Evolutionary conservation across 2,329 filamentous ascomycete species (phyloP), one percentile per base, ranked within the genome.

Genomic region (Didymosphaeria variabile): DNA sequence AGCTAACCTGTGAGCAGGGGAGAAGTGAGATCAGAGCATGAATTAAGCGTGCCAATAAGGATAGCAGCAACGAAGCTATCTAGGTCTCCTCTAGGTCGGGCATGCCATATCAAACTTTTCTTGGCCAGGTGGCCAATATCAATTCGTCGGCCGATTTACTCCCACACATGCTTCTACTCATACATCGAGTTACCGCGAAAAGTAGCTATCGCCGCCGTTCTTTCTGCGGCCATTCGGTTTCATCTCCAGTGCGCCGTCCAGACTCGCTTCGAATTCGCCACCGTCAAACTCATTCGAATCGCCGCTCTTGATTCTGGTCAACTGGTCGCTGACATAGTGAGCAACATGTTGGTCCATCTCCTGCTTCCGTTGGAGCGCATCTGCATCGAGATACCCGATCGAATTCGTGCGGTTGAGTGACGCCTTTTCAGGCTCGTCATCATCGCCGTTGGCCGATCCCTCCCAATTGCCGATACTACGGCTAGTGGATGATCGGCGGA

Each of bases 381-480:
- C 83, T 46, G 86, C 83, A 46, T 84, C 80, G 13, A 86, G 81
- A 55, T 84, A 81, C 21, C 80, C 81, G 46, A 88, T 86, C 5
- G 80, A 77, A 70, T 79, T 82, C 63, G 77, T 77, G 45, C 82
- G 78, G 51, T 72, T 76, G 45, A 71, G 60, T 13, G 74, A 73
- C 26, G 51, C 51, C 36, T 23, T 44, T 29, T 54, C 55, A 17
- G 63, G 49, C 1, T 70, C 70, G 5, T 77, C 75, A 15, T 77
- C 75, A 17, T 77, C 76, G 26, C 71, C 75, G 50, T 76, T 73
- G 38, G 63, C 70, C 66, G 61, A 81, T 68, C 60, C 82, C 60
- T 84, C 82, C 70, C 83, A 97, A 79, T 97, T 93, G 74, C 92
- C 91, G 59, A 98, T 93, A 51, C 92, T 96, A 44, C 94, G 88